Percentiles rank a stretch among this genome's conserved stretches.
Evolutionary conservation across 2,329 filamentous ascomycete species (phyloP).

Genomic region (Ophiocordyceps camponoti-rufipedis): DNA sequence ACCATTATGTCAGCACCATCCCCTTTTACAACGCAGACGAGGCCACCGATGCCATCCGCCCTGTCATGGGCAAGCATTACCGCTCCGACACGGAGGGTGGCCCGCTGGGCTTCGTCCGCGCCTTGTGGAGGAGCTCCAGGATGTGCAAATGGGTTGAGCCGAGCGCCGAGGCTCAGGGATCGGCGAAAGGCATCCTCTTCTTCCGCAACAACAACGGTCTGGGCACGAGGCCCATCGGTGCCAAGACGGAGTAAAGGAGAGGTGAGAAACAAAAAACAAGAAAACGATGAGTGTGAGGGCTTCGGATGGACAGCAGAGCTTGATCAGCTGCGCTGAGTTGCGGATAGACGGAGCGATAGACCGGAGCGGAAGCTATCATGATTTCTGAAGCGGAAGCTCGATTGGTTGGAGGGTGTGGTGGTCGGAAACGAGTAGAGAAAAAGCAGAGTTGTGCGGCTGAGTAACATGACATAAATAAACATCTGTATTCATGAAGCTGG

Average conservation of each 20-base stretch:
- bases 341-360: not conserved
- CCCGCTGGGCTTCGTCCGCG: conserved; percentile 62
- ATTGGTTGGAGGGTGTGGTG: not conserved
- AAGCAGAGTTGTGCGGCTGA: not conserved
- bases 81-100: conserved; percentile 65
- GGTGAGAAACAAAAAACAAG: not conserved
- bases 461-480: not conserved
- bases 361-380: not conserved
- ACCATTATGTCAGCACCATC: conserved; percentile 93
- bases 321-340: not conserved
- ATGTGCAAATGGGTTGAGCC: conserved; percentile 98
- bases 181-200: conserved; percentile 74
- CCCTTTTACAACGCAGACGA: conserved; percentile 96
- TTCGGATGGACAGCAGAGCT: not conserved
- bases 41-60: conserved; percentile 84
- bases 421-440: not conserved
- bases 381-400: not conserved
- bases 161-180: conserved; percentile 59
- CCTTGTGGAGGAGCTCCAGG: conserved; percentile 64
- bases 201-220: conserved; percentile 89
- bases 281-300: not conserved
- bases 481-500: no score
- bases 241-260: not conserved
- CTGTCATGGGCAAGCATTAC: conserved; percentile 91
- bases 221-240: conserved; percentile 30